Evolutionary conservation across 1,139 yeast species (phyloP).

Genomic region (Nakaseomyces uthaithaninus): DNA sequence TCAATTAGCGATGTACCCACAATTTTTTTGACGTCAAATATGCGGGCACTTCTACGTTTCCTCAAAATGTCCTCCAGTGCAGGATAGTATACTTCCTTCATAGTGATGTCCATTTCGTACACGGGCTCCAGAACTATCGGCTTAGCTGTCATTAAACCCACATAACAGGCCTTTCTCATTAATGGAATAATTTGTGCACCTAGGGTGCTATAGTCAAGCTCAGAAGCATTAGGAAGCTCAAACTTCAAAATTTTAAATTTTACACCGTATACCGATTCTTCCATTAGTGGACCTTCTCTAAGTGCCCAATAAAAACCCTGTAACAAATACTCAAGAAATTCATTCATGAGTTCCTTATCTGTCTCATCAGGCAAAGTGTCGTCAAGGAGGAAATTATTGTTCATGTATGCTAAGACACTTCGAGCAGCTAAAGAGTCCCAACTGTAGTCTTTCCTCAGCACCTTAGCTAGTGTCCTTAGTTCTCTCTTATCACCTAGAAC

Average conservation of each 20-base stretch:
- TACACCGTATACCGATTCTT: constrained; percentile 67
- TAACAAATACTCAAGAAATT: constrained; percentile 45
- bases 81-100: constrained; percentile 42
- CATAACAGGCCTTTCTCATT: constrained; percentile 74
- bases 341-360: constrained; percentile 44
- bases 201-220: constrained; percentile 37
- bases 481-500: constrained; percentile 35
- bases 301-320: constrained; percentile 83
- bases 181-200: constrained; percentile 73
- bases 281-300: constrained; percentile 85
- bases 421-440: constrained; percentile 86
- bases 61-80: constrained; percentile 46
- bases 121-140: constrained; percentile 82
- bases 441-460: constrained; percentile 48
- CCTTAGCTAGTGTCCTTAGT: constrained; percentile 37
- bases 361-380: constrained; percentile 72
- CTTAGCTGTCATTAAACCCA: constrained; percentile 68
- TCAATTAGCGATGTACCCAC: constrained; percentile 67
- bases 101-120: constrained; percentile 53
- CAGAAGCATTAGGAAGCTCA: constrained; percentile 40
- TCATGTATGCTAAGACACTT: constrained; percentile 65
- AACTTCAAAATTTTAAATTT: constrained; percentile 62
- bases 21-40: constrained; percentile 46
- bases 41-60: constrained; percentile 58
- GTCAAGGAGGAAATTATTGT: constrained; percentile 58